Evolutionary conservation across 1,139 yeast species (phyloP), one percentile per base, ranked within the genome.

Genomic region (Geotrichum cucujoidarum): DNA sequence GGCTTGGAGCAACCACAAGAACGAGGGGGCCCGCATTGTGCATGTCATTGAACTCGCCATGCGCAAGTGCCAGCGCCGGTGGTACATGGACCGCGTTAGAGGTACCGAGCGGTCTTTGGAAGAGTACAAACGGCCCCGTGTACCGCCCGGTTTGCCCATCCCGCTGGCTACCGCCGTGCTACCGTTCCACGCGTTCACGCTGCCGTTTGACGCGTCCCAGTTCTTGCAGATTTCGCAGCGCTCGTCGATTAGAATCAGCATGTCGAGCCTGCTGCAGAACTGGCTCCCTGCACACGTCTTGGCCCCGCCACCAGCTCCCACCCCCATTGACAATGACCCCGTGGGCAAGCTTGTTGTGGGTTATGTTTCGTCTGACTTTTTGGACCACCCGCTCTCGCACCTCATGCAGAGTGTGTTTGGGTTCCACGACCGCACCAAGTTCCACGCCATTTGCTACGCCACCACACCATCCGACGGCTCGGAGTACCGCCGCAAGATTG

Each of bases 321-420:
- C 38, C 6, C 43, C 54, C 36, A 25, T 48, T 22, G 18, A 30
- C 18, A 34, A 27, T 31, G 37, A 47, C 13, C 18, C 22, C 8
- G 42, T 48, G 33, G 61, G 62, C 2, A 48, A 52, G 1, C 41
- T 62, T 18, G 57, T 54, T 22, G 64, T 65, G 17, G 69, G 69
- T 13, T 65, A 65, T 48, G 53, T 65, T n/a, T 64, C 68, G 3
- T 62, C 67, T 0, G 69, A 65, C 45, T 63, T 64, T 51, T 56
- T 54, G 25, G 64, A 65, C 48, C 69, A 65, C 36, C 69, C 69
- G 8, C 53, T 65, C 44, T 58, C 68, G 4, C 69, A 65, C 44
- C 52, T 65, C 43, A 65, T 65, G 69, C 68, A 65, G 45, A 60
- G 60, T 36, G 67, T 65, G 5, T 65, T 65, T 53, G 67, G 64